Base-by-base conservation (phyloP, 345 rosid genomes). In the Dipteronia dyeriana region DNA sequence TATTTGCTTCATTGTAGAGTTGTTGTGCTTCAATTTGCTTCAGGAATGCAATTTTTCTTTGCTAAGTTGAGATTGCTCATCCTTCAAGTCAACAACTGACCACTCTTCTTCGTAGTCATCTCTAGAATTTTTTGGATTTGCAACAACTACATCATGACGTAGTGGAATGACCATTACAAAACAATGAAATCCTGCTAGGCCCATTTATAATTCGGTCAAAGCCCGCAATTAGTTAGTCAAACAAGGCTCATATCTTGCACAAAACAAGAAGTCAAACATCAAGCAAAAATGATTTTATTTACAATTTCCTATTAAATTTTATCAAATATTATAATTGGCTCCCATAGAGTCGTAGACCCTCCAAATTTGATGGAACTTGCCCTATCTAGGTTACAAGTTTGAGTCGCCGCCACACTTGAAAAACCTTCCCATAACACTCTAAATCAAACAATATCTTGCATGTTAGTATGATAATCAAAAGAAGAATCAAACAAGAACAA, bases 21-120 rank as follows among this genome's bases (percentile, higher is more conserved):
- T 76, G 38, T 82, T 76, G 38, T 79, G 85, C 81, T 79, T 91
- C 20, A 74, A 70, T 73, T 79, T 88, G 86, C 49, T 83, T 56
- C 76, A 85, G 5, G 84, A 73, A 9, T 84, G 80, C 22, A 51
- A 64, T 10, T 54, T 85, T 47, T 86, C 88, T 81, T 78, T 82
- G 56, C 26, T 66, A 59, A 26, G 47, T 59, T 68, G 53, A 73
- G 81, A 78, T 61, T 84, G 84, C 47, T 88, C 94, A 77, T 90
- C 97, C 80, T 83, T 84, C 73, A 92, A 80, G 73, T 92, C 92
- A 75, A 92, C 88, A 3, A 80, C 89, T 1, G 92, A 85, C 94
- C 97, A 92, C 70, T 86, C 87, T 72, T 90, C 97, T 71, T 89
- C 90, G 25, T 67, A 75, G 43, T 79, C 83, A 71, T 86, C 90